Percentiles rank a stretch among this genome's conserved stretches.
These are phyloP conservation scores for Niveomyces coronatus DNA, from an alignment of 2,329 filamentous ascomycete species.

Conservation along the genomic window DNA sequence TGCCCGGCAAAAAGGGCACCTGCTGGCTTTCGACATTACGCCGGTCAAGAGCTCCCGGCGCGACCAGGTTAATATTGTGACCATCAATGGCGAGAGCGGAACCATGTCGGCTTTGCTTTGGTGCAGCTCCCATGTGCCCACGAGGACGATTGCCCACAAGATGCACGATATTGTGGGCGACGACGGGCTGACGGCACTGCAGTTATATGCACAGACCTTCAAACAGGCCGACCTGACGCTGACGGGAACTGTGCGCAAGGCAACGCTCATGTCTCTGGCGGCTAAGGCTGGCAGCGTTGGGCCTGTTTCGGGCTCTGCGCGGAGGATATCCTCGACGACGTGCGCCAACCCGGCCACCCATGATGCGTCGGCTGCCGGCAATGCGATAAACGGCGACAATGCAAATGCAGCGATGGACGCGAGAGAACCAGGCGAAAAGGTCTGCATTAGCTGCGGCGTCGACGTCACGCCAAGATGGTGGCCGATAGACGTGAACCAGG, in stretches of 20 bases:
- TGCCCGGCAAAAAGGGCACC: slow-evolving; percentile 72
- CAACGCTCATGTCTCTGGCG: slow-evolving; percentile 61
- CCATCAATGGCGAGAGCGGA: slow-evolving; percentile 69
- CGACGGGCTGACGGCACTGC: slow-evolving; percentile 66
- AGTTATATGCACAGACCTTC: slow-evolving; percentile 78
- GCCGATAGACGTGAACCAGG: slow-evolving; percentile 42
- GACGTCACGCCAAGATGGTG: slow-evolving; percentile 71
- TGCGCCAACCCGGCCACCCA: slow-evolving; percentile 20
- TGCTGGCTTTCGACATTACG: slow-evolving; percentile 80
- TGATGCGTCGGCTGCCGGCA: not conserved
- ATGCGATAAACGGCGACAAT: slow-evolving; percentile 15
- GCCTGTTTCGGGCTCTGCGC: slow-evolving; percentile 21
- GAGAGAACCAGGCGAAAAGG: slow-evolving; percentile 36
- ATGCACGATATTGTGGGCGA: slow-evolving; percentile 69
- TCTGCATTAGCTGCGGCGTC: slow-evolving; percentile 54
- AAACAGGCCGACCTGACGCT: slow-evolving; percentile 89
- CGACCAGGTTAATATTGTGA: slow-evolving; percentile 71
- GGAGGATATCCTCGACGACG: slow-evolving; percentile 47
- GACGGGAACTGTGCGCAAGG: slow-evolving; percentile 88
- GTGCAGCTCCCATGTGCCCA: slow-evolving; percentile 78
- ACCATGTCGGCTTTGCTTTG: slow-evolving; percentile 78
- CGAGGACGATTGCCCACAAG: slow-evolving; percentile 62
- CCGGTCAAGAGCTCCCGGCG: slow-evolving; percentile 82
- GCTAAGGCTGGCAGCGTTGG: slow-evolving; percentile 40
- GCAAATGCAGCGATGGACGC: slow-evolving; percentile 18